Percentiles rank a stretch among this genome's conserved stretches.
These are phyloP conservation scores for Komagataella ulmi DNA, from an alignment of 805 yeast species.

Conservation along the genomic window DNA sequence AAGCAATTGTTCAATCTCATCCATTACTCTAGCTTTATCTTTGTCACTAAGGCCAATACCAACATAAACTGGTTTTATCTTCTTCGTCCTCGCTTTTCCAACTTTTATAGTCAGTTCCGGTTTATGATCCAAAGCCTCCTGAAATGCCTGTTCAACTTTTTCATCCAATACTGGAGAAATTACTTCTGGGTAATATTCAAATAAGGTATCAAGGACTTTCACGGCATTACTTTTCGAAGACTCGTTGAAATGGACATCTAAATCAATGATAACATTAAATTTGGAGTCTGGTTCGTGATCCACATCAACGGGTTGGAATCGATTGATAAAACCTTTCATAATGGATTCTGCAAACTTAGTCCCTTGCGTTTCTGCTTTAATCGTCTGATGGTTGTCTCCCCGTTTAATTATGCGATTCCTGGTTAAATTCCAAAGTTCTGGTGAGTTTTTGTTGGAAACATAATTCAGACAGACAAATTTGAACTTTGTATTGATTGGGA, in stretches of 20 bases:
- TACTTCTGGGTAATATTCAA: conserved; percentile 10
- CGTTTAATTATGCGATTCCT: conserved; percentile 44
- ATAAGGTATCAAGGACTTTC: conserved; percentile 18
- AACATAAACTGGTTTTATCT: conserved; percentile 27
- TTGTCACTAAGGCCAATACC: conserved; percentile 21
- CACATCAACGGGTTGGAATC: conserved; percentile 50
- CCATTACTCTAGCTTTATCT: background rate
- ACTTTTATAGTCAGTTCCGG: conserved; percentile 32
- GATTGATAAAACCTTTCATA: conserved; percentile 58
- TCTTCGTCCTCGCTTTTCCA: conserved; percentile 9
- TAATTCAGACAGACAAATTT: conserved; percentile 62
- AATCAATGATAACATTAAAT: conserved; percentile 54
- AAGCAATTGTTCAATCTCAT: background rate
- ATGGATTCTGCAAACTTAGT: conserved; percentile 39
- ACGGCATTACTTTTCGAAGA: conserved; percentile 39
- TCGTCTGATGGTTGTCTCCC: conserved; percentile 85
- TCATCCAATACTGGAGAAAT: conserved; percentile 21
- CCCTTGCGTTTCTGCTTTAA: conserved; percentile 37
- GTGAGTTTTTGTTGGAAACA: conserved; percentile 19
- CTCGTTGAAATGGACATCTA: conserved; percentile 27
- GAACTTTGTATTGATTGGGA: conserved; percentile 22
- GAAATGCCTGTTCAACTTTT: conserved; percentile 31
- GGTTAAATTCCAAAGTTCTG: conserved; percentile 37
- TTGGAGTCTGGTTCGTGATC: conserved; percentile 40
- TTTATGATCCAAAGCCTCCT: conserved; percentile 35